Evolutionary conservation across 225 moss, liverwort and hornwort species (phyloP).

Genomic region (Physcomitrellopsis africana): DNA sequence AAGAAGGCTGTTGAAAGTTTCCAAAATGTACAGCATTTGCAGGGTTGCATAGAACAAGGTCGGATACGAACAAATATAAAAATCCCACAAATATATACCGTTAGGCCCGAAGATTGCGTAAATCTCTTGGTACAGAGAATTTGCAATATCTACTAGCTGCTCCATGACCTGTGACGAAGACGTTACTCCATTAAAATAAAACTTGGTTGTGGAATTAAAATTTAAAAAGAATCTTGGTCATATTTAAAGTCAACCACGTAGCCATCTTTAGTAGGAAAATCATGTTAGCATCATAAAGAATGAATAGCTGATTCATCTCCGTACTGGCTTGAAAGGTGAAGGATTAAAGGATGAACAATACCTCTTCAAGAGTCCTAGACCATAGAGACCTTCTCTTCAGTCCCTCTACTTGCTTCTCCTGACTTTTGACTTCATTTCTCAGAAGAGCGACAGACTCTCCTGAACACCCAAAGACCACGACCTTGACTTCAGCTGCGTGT

Average conservation of each 20-base stretch:
- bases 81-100: slow-evolving; percentile 19
- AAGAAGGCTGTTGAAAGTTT: background rate
- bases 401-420: slow-evolving; percentile 58
- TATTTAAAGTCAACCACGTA: background rate
- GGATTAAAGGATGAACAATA: slow-evolving; percentile 1
- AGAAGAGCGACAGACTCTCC: slow-evolving; percentile 47
- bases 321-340: background rate
- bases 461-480: slow-evolving; percentile 15
- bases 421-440: slow-evolving; percentile 49
- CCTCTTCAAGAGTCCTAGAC: slow-evolving; percentile 60
- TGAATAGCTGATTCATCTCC: too few relatives aligned
- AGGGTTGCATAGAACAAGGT: background rate
- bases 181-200: background rate
- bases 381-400: slow-evolving; percentile 55
- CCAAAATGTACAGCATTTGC: too few relatives aligned
- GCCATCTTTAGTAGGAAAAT: too few relatives aligned
- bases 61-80: background rate
- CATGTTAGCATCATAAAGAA: too few relatives aligned
- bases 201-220: background rate
- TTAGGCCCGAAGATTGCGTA: slow-evolving; percentile 39
- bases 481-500: slow-evolving; percentile 9
- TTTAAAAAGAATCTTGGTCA: background rate
- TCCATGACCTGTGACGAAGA: slow-evolving; percentile 44
- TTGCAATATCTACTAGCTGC: slow-evolving; percentile 48
- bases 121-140: slow-evolving; percentile 56